Evolutionary conservation across 2,329 filamentous ascomycete species (phyloP).

Genomic region (Alternaria gansuensis): DNA sequence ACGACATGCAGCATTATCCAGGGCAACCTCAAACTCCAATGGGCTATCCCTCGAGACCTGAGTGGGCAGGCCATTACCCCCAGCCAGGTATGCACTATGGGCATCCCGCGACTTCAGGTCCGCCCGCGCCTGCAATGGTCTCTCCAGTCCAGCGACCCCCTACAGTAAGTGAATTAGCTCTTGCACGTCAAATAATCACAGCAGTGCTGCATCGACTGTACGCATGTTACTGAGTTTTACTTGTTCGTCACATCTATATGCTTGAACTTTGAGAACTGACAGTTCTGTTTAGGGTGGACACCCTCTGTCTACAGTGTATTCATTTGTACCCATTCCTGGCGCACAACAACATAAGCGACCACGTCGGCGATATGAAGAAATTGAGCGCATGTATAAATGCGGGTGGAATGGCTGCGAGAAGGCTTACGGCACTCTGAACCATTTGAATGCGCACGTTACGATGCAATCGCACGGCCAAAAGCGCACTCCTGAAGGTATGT

Average conservation of each 20-base stretch:
- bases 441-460: slow-evolving; percentile 96
- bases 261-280: slow-evolving; percentile 20
- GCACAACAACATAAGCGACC: slow-evolving; percentile 97
- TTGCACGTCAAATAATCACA: background rate
- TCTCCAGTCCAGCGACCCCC: slow-evolving; percentile 69
- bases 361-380: slow-evolving; percentile 92
- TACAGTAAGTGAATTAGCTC: slow-evolving; percentile 61
- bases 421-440: slow-evolving; percentile 96
- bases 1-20: slow-evolving; percentile 83
- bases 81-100: slow-evolving; percentile 56
- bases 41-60: slow-evolving; percentile 70
- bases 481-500: slow-evolving; percentile 94
- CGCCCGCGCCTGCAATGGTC: slow-evolving; percentile 65
- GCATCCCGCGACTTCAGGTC: slow-evolving; percentile 67
- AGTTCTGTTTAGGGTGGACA: slow-evolving; percentile 57
- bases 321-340: slow-evolving; percentile 95
- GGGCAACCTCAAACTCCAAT: slow-evolving; percentile 68
- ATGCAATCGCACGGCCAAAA: slow-evolving; percentile 98
- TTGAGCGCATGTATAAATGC: slow-evolving; percentile 99
- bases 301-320: slow-evolving; percentile 82
- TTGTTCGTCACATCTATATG: slow-evolving; percentile 2
- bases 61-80: slow-evolving; percentile 72
- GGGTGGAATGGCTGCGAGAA: slow-evolving; percentile 99
- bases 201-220: background rate
- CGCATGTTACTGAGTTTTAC: background rate